phyloP scores from a whole-genome alignment of 148 eudicot genomes.

The Fagopyrum tataricum region DNA sequence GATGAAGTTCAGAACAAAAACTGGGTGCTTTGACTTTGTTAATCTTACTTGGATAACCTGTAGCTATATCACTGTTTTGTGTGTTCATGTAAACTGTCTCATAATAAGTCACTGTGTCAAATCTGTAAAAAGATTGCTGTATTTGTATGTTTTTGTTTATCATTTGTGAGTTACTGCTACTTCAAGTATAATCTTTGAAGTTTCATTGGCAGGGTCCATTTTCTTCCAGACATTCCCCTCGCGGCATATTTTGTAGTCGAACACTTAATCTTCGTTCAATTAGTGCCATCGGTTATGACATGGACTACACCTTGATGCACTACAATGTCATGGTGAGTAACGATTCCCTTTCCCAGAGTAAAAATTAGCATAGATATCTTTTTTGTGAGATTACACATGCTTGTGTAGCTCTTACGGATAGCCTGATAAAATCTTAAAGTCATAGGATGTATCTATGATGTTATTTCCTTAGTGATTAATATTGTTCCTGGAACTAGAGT shows the following conservation, averaged over 20 bases:
- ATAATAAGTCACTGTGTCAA: not conserved
- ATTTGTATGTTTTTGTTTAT: not conserved
- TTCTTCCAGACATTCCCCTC: constrained; percentile 68
- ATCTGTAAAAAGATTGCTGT: not conserved
- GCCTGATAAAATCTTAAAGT: not conserved
- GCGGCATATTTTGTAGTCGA: constrained; percentile 93
- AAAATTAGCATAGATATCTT: not conserved
- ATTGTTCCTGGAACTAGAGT: not conserved
- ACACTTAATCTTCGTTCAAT: constrained; percentile 90
- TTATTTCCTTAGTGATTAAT: not conserved
- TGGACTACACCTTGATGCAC: constrained; percentile 97
- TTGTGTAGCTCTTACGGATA: not conserved
- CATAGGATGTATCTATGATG: not conserved
- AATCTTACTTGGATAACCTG: not conserved
- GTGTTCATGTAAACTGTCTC: constrained; percentile 6
- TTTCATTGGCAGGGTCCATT: constrained; percentile 60
- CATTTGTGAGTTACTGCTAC: constrained; percentile 5
- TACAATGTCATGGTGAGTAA: constrained; percentile 78
- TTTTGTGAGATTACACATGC: not conserved
- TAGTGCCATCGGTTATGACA: constrained; percentile 95
- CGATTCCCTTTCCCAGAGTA: not conserved
- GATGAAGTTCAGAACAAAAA: not conserved
- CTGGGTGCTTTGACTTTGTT: not conserved
- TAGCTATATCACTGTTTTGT: not conserved
- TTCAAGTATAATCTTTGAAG: constrained; percentile 5